Evolutionary conservation across 2,329 filamentous ascomycete genomes (phyloP).

Genomic region (Diaporthe humulicola): DNA sequence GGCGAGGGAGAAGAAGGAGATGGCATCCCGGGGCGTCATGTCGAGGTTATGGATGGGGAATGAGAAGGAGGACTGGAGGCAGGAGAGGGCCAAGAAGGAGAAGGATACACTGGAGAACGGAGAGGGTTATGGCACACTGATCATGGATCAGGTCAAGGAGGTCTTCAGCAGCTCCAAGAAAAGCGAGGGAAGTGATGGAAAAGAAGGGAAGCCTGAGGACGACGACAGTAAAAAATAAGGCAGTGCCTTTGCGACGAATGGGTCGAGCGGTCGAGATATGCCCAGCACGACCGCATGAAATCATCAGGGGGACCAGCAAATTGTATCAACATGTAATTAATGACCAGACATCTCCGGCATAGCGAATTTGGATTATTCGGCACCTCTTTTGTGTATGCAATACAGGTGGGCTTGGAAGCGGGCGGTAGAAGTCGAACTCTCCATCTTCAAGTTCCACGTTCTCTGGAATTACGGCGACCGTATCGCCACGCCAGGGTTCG

Average conservation of each 20-base stretch:
- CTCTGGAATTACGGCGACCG: neutral
- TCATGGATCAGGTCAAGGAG: constrained; percentile 69
- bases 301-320: neutral
- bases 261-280: neutral
- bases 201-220: constrained; percentile 48
- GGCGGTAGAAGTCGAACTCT: neutral
- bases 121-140: constrained; percentile 68
- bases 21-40: constrained; percentile 48
- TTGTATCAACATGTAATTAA: constrained; percentile 28
- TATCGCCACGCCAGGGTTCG: neutral
- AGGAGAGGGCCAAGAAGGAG: constrained; percentile 65
- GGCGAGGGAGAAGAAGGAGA: constrained; percentile 41
- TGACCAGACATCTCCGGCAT: neutral
- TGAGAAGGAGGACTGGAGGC: constrained; percentile 67
- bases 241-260: neutral
- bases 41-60: constrained; percentile 71
- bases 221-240: constrained; percentile 39
- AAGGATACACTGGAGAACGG: constrained; percentile 67
- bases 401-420: neutral
- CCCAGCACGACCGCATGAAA: too few relatives aligned
- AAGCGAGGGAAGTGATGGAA: constrained; percentile 47
- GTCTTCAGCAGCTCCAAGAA: constrained; percentile 55
- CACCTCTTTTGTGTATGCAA: neutral
- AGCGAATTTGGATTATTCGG: neutral
- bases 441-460: neutral